Evolutionary conservation across 2,329 filamentous ascomycete species (phyloP).

Genomic region (Penicillium sp.): DNA sequence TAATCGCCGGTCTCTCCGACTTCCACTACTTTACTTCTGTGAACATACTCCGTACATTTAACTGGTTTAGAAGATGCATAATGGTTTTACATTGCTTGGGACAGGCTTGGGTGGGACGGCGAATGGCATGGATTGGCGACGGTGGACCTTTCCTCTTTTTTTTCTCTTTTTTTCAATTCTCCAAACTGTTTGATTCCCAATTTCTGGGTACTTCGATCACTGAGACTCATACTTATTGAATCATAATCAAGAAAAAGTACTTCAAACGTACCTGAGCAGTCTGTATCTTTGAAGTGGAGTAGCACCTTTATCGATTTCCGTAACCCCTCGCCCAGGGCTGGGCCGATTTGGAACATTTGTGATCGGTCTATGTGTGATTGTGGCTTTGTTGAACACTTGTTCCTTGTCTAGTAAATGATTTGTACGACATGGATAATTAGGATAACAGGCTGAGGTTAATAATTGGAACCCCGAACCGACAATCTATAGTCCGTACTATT

Average conservation of each 20-base stretch:
- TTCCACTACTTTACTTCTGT: slow-evolving; percentile 21
- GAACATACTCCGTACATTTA: slow-evolving; percentile 24
- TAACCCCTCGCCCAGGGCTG: background rate
- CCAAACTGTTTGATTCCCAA: slow-evolving; percentile 3
- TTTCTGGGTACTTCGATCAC: slow-evolving; percentile 13
- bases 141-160: slow-evolving; percentile 15
- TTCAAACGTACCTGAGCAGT: background rate
- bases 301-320: background rate
- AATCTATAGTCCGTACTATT: background rate
- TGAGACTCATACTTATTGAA: slow-evolving; percentile 13
- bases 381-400: too few relatives aligned
- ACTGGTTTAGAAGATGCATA: slow-evolving; percentile 34
- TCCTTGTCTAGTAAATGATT: too few relatives aligned
- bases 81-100: slow-evolving; percentile 32
- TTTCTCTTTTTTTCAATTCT: slow-evolving; percentile 2
- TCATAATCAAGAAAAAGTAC: slow-evolving; percentile 12
- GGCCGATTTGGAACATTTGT: background rate
- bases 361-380: background rate
- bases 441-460: too few relatives aligned
- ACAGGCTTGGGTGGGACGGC: slow-evolving; percentile 26
- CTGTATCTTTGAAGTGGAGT: background rate
- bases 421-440: too few relatives aligned
- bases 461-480: too few relatives aligned
- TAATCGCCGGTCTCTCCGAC: slow-evolving; percentile 4
- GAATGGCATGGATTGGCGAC: slow-evolving; percentile 29